Base-by-base conservation (phyloP, 495 filamentous ascomycete genomes). In the Evansstolkia leycettana region DNA sequence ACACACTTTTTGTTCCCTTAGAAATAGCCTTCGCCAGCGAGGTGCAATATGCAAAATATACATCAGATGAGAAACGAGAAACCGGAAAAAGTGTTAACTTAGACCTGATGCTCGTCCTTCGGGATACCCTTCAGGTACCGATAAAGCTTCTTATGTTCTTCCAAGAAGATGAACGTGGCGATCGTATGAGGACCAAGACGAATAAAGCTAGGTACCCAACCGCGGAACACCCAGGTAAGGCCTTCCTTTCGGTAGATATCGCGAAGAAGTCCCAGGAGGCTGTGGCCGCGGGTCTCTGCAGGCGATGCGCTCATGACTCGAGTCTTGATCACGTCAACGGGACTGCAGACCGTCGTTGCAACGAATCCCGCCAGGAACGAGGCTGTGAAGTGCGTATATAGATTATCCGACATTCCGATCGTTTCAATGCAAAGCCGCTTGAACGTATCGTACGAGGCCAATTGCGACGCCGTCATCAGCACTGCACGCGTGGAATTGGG, bases 261-360 rank as follows among this genome's bases (percentile, higher is more conserved):
- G 5, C 59, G 52, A 43, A 92, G 49, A 13, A 87, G 45, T 32
- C 62, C 53, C 5, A 65, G 42, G 12, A 89, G 63, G 25, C 71
- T 70, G 33, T 77, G 70, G 24, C 69, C 75, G 36, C 62, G 66
- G 39, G 50, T 60, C 47, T 64, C 60, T 1, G 54, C 45, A n/a
- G 49, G 50, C 18, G 69, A 68, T 2, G 83, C 73, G 33, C 72
- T 81, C 90, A 98, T 98, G 20, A 96, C 74, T 2, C 90, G 67
- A 18, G 89, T 96, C 73, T 98, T 98, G 64, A 98, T 84, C 7
- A 98, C 90, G 52, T 98, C 90, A 7, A 95, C 85, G 1, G 90
- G 90, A 25, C 81, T 88, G 58, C 89, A 95, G 17, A 94, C 74
- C 1, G 92, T 98, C 5, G 90, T 95, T 1, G 90, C 90, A 5